These are phyloP conservation scores for Citrus maxima DNA, from an alignment of 345 rosid genomes.

Conservation along the genomic window DNA sequence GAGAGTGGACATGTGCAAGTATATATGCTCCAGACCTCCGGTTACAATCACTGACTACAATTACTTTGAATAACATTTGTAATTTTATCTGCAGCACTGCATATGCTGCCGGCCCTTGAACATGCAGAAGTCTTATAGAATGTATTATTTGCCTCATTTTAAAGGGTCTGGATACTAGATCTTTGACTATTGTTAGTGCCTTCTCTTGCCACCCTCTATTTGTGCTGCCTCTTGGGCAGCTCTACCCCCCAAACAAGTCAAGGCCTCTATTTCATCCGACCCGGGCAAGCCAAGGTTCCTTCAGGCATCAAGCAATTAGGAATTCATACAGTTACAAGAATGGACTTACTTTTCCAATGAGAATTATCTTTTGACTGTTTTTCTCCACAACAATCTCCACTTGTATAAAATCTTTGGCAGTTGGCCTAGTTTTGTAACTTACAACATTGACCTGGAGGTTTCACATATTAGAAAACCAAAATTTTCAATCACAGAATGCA, in stretches of 20 bases:
- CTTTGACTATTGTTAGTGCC: background rate
- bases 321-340: background rate
- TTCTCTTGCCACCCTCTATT: background rate
- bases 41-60: background rate
- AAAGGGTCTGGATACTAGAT: background rate
- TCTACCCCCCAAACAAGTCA: background rate
- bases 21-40: background rate
- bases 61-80: background rate
- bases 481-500: background rate
- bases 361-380: conserved; percentile 85
- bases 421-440: conserved; percentile 76
- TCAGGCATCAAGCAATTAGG: background rate
- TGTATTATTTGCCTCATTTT: background rate
- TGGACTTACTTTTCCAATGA: conserved; percentile 79
- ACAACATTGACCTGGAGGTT: conserved; percentile 75
- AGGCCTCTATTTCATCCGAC: background rate
- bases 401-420: conserved; percentile 87
- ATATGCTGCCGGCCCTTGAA: background rate
- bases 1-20: background rate
- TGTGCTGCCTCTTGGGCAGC: background rate
- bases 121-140: background rate
- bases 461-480: background rate
- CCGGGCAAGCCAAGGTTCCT: background rate
- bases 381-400: conserved; percentile 94
- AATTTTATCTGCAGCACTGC: background rate